Conservation (phyloP, 2,329 filamentous ascomycete species). For the Fusarium subglutinans region DNA sequence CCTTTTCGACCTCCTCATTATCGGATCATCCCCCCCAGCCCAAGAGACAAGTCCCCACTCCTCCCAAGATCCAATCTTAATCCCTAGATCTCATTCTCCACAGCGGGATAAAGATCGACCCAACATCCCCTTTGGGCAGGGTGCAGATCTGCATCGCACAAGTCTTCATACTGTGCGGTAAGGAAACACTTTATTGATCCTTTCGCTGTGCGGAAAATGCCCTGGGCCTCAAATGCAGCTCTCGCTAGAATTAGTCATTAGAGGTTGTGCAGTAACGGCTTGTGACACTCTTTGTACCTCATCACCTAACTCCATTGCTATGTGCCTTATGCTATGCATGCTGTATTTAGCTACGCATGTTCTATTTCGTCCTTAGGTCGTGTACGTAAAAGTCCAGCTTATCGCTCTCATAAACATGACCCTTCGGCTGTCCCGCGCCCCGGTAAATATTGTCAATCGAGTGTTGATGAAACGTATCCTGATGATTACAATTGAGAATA, state of each 20-base stretch:
- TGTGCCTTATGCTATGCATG: conserved; percentile 37
- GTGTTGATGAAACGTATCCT: conserved; percentile 85
- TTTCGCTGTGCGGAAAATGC: not conserved
- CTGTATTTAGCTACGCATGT: not conserved
- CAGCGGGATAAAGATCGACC: conserved; percentile 12
- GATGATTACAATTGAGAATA: conserved; percentile 81
- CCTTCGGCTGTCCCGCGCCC: conserved; percentile 71
- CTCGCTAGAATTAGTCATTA: too few relatives aligned
- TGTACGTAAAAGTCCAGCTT: conserved; percentile 69
- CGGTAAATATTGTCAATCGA: conserved; percentile 77
- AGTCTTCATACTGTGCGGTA: not conserved
- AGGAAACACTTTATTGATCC: not conserved
- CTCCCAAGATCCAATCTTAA: conserved; percentile 18
- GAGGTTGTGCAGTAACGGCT: not conserved
- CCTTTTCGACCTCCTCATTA: conserved; percentile 13
- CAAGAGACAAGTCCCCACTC: not conserved
- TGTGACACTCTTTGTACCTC: not conserved
- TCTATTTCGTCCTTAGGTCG: conserved; percentile 56
- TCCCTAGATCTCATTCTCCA: not conserved
- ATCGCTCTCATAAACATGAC: conserved; percentile 75
- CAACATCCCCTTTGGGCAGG: not conserved
- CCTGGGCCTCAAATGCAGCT: not conserved
- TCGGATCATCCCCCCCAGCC: not conserved
- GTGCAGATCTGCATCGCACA: not conserved
- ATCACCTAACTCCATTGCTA: conserved; percentile 36